A percentile compares a stretch with the other conserved stretches of the same genome.
phyloP scores from a whole-genome alignment of 2,329 filamentous ascomycete genomes.

The Pseudogymnoascus destructans region DNA sequence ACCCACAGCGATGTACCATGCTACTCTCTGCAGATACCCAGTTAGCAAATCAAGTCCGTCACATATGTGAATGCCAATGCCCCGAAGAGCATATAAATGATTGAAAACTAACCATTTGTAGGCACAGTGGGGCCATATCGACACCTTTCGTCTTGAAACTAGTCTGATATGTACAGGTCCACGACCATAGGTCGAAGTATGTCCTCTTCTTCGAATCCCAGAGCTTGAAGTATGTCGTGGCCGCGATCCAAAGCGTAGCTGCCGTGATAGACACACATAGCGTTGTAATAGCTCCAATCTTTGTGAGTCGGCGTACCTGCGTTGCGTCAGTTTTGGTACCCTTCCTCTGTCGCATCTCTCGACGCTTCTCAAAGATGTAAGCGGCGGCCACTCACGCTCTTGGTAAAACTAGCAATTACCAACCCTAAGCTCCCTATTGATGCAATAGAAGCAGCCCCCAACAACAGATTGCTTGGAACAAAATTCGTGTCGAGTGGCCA shows the following conservation, averaged over 20 bases:
- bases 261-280: not conserved
- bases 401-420: not conserved
- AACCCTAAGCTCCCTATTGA: not conserved
- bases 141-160: not conserved
- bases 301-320: not conserved
- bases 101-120: not conserved
- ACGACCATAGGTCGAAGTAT: not conserved
- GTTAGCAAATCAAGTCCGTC: not conserved
- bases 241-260: not conserved
- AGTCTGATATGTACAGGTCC: not conserved
- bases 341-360: not conserved
- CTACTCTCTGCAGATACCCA: not conserved
- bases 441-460: not conserved
- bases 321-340: not conserved
- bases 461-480: not conserved
- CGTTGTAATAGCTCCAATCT: not conserved
- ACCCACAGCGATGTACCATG: not conserved
- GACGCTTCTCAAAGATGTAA: not conserved
- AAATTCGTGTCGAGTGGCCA: not conserved
- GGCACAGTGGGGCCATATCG: not conserved
- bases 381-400: not conserved
- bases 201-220: slow-evolving; percentile 3
- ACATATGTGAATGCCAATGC: not conserved
- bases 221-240: not conserved
- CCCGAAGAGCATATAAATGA: not conserved